These are phyloP conservation scores for Crithidia brevicula DNA, from an alignment of 208 protist species.

Conservation along the genomic window DNA sequence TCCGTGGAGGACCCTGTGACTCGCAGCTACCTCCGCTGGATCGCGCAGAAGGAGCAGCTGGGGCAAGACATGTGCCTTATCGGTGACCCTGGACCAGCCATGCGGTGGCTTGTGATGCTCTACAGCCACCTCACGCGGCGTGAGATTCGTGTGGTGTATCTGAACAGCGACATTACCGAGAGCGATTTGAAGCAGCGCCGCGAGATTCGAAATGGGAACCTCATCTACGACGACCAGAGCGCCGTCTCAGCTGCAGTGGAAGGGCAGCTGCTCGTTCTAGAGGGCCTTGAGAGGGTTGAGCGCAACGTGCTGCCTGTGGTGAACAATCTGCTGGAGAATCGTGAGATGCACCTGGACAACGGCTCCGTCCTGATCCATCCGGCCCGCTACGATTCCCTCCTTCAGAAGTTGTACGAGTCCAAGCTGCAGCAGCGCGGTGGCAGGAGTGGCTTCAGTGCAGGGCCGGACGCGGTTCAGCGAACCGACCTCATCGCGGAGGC, in stretches of 20 bases:
- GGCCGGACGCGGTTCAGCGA: neutral
- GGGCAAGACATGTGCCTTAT: constrained; percentile 96
- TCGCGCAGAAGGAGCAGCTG: constrained; percentile 93
- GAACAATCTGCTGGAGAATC: constrained; percentile 97
- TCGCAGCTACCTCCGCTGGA: constrained; percentile 84
- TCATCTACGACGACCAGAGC: constrained; percentile 92
- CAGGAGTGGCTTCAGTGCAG: neutral
- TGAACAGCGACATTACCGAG: constrained; percentile 96
- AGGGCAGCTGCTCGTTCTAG: constrained; percentile 94
- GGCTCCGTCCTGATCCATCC: constrained; percentile 90
- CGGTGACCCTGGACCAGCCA: constrained; percentile 84
- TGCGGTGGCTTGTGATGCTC: constrained; percentile 86
- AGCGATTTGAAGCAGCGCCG: constrained; percentile 95
- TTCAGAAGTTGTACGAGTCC: constrained; percentile 47
- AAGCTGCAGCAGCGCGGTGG: constrained; percentile 11
- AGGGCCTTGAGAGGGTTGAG: constrained; percentile 95
- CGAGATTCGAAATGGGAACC: constrained; percentile 89
- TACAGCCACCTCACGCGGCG: constrained; percentile 75
- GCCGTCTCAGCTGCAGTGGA: constrained; percentile 91
- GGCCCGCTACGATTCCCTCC: constrained; percentile 89
- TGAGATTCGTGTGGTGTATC: constrained; percentile 88
- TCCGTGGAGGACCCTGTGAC: constrained; percentile 61
- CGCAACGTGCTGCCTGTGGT: constrained; percentile 95
- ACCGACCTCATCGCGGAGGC: constrained; percentile 35
- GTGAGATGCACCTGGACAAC: constrained; percentile 96